A percentile compares a stretch with the other conserved stretches of the same genome.
phyloP scores from a whole-genome alignment of 169 alveolate species.

The Fabrea salina region DNA sequence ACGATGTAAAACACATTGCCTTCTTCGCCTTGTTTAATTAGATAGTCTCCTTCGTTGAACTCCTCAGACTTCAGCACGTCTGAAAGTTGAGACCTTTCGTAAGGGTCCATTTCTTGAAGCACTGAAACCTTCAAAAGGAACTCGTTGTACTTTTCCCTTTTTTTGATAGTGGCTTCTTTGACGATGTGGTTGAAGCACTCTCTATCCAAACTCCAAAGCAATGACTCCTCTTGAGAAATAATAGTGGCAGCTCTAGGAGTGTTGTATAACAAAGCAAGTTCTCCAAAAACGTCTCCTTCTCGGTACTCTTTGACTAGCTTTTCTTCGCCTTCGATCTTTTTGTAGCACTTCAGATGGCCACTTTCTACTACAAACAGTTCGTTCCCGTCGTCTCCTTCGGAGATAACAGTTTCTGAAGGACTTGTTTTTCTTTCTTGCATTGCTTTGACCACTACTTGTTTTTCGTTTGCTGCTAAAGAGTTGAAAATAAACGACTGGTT shows the following conservation, averaged over 20 bases:
- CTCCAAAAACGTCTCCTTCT: conserved; percentile 96
- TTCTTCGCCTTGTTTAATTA: conserved; percentile 92
- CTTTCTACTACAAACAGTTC: conserved; percentile 72
- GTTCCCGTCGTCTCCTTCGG: conserved; percentile 81
- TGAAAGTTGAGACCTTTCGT: conserved; percentile 91
- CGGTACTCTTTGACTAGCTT: conserved; percentile 63
- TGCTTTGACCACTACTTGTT: conserved; percentile 75
- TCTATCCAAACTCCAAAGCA: conserved; percentile 92
- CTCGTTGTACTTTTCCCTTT: conserved; percentile 91
- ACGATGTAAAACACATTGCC: conserved; percentile 93
- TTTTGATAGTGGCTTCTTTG: conserved; percentile 90
- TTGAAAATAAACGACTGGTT: conserved; percentile 72
- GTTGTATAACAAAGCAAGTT: conserved; percentile 94
- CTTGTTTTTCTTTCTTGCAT: conserved; percentile 69
- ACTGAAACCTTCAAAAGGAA: conserved; percentile 86
- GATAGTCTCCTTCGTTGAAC: conserved; percentile 84
- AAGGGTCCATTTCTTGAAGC: conserved; percentile 86
- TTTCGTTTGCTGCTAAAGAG: conserved; percentile 73
- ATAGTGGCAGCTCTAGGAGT: conserved; percentile 96
- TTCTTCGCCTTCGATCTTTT: conserved; percentile 58
- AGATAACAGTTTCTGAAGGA: conserved; percentile 59
- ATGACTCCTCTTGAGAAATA: conserved; percentile 83
- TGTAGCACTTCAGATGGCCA: conserved; percentile 77
- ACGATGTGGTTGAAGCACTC: conserved; percentile 94
- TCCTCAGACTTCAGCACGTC: conserved; percentile 88